Evolutionary conservation across 2,329 filamentous ascomycete genomes (phyloP), one percentile per base, ranked within the genome.

Genomic region (Pyrenophora tritici-repentis): DNA sequence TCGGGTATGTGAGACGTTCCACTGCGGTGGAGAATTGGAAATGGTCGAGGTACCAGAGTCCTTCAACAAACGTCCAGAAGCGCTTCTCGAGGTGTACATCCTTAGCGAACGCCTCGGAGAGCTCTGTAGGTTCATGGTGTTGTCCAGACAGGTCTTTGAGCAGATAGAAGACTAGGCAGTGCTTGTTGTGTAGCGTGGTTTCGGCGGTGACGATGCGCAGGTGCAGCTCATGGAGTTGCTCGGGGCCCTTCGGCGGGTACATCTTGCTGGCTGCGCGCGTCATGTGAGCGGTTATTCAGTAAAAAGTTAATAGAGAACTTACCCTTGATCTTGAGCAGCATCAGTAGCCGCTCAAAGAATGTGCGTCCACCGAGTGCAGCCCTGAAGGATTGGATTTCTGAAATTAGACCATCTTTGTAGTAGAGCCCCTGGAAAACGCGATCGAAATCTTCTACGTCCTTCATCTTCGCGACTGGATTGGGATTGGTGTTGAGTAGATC

Each of bases 161-260:
- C 33, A 95, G 78, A 71, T 95, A 96, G 78, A 90, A 95, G 58
- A 95, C 79, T 40, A 94, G 81, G 14, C 90, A 90, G 59, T 91
- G 85, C 72, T 92, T 92, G 76, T 92, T 87, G 71, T 92, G 88
- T 46, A 84, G 80, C 6, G 87, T 83, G 61, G 87, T 85, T 41
- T 77, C 78, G 46, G 79, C 83, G 20, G 84, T 80, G 70, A 86
- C 82, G 57, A 96, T 86, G 52, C 86, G 83, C 55, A 85, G 78
- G 73, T 92, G 86, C 5, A 95, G 80, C 33, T 84, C 82, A 60
- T 84, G 83, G 24, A 95, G 80, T 35, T 85, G 83, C 53, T 78
- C 79, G 50, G 88, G 86, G 45, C 83, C 84, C 66, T 85, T 86
- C 0, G 91, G 90, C 36, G 91, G 91, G 67, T 94, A 96, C 10